phyloP scores from a whole-genome alignment of 768 basidiomycete genomes.

The Trichaptum fuscoviolaceum region DNA sequence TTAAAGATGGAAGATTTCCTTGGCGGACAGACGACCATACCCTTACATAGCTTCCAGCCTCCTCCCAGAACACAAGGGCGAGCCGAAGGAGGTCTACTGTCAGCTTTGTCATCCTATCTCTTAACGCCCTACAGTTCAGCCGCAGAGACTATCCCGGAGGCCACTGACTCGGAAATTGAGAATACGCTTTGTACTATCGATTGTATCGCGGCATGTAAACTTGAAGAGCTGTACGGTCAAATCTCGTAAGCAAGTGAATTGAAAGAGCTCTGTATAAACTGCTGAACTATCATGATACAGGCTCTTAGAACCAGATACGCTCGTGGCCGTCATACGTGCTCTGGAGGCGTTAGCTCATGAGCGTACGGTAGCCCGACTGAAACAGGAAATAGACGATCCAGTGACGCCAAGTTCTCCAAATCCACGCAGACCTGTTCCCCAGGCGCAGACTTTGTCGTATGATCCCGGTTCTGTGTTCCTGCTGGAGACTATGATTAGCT shows the following conservation, averaged over 20 bases:
- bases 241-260: conserved; percentile 64
- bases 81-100: conserved; percentile 84
- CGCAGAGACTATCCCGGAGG: conserved; percentile 74
- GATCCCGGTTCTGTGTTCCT: conserved; percentile 95
- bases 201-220: conserved; percentile 86
- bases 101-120: conserved; percentile 90
- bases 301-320: conserved; percentile 70
- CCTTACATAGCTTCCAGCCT: conserved; percentile 71
- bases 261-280: not conserved
- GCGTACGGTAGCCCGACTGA: conserved; percentile 74
- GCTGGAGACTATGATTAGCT: conserved; percentile 90
- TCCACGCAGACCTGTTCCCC: conserved; percentile 21
- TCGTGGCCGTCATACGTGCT: conserved; percentile 80
- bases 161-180: conserved; percentile 89
- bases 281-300: conserved; percentile 33
- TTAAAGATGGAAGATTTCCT: conserved; percentile 98
- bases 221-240: conserved; percentile 92
- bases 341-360: conserved; percentile 89
- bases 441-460: conserved; percentile 64
- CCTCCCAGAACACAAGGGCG: conserved; percentile 42
- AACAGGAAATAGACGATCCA: conserved; percentile 61
- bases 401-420: conserved; percentile 21
- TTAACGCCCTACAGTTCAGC: conserved; percentile 87
- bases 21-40: conserved; percentile 90
- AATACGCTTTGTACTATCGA: conserved; percentile 93